phyloP scores from a whole-genome alignment of 805 yeast species.

The Candida dajiaensis region DNA sequence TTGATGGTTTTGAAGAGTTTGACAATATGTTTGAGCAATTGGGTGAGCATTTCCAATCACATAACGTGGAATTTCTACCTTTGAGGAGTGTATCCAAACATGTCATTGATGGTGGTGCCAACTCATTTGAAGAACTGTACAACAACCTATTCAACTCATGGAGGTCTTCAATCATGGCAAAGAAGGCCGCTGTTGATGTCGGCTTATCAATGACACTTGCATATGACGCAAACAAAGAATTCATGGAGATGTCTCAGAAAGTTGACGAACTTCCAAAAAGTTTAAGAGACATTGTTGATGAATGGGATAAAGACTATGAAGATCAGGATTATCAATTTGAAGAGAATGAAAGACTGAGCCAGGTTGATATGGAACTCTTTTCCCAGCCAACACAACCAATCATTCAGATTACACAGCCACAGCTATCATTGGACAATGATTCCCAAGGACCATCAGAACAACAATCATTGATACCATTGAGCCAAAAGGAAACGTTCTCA shows the following conservation, averaged over 20 bases:
- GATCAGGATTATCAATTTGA: constrained; percentile 7
- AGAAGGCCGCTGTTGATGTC: constrained; percentile 9
- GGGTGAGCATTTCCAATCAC: constrained; percentile 22
- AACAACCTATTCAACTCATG: constrained; percentile 5
- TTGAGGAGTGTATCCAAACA: not conserved
- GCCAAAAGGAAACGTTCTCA: not conserved
- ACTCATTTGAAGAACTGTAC: constrained; percentile 3
- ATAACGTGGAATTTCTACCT: constrained; percentile 14
- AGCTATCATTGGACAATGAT: not conserved
- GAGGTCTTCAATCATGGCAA: constrained; percentile 7
- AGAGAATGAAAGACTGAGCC: constrained; percentile 1
- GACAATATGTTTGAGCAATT: constrained; percentile 36
- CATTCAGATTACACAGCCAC: constrained; percentile 18
- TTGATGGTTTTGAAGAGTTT: constrained; percentile 28
- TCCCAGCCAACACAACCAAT: constrained; percentile 9
- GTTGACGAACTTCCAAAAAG: not conserved
- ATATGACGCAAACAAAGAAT: constrained; percentile 9
- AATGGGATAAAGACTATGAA: constrained; percentile 19
- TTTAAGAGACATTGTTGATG: constrained; percentile 5
- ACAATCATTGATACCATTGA: constrained; percentile 1
- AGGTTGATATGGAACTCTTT: constrained; percentile 1
- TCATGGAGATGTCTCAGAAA: not conserved
- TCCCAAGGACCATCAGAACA: constrained; percentile 2
- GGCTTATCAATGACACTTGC: constrained; percentile 10
- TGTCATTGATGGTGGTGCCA: not conserved